Conservation (phyloP, 345 rosid genomes). For the Stellera chamaejasme region DNA sequence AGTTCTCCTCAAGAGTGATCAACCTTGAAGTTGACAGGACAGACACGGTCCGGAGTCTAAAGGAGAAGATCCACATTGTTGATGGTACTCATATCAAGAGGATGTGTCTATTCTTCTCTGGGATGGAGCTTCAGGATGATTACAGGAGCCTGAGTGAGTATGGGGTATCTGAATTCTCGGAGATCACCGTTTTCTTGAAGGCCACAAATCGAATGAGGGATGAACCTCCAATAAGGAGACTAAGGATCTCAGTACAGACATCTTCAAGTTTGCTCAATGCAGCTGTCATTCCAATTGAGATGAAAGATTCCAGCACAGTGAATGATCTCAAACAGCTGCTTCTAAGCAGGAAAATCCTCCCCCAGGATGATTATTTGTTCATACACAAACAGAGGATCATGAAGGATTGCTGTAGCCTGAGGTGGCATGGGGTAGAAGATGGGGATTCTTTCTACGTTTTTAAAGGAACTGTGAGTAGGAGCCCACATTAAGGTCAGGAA, state of each 20-base stretch:
- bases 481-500: conserved; percentile 14
- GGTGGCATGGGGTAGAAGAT: conserved; percentile 74
- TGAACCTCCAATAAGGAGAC: conserved; percentile 29
- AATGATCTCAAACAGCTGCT: conserved; percentile 44
- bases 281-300: conserved; percentile 59
- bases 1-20: conserved; percentile 44
- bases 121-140: conserved; percentile 63
- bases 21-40: conserved; percentile 49
- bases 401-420: conserved; percentile 58
- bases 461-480: conserved; percentile 49
- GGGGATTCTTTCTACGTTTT: conserved; percentile 71
- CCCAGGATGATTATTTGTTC: conserved; percentile 65
- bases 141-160: conserved; percentile 59
- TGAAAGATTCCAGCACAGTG: conserved; percentile 53
- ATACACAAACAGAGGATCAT: conserved; percentile 83
- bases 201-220: conserved; percentile 29
- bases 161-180: conserved; percentile 50
- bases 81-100: conserved; percentile 54
- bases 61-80: conserved; percentile 68
- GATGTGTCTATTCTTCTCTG: conserved; percentile 55
- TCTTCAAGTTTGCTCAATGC: conserved; percentile 61
- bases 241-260: conserved; percentile 55
- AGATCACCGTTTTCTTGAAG: conserved; percentile 53
- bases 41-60: conserved; percentile 76
- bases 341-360: conserved; percentile 40